Percentiles rank a stretch among this genome's conserved stretches.
Conservation (phyloP, 2,329 filamentous ascomycete species). For the Madurella fahalii region DNA sequence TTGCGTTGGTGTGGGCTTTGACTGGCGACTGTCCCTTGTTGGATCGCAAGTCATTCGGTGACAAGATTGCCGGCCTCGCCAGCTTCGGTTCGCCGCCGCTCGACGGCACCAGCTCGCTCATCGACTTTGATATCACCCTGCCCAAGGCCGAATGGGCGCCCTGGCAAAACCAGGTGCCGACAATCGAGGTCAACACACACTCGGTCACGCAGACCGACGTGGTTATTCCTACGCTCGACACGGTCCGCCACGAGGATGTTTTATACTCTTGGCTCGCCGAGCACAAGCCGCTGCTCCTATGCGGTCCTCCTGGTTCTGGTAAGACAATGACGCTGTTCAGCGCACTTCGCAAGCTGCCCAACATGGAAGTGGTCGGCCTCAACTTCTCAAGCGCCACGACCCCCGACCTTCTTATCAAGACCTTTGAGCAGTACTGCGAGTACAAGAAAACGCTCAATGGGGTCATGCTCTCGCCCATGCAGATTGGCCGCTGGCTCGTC, state of each 20-base stretch:
- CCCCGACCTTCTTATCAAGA: constrained; percentile 96
- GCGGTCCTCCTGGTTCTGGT: constrained; percentile 94
- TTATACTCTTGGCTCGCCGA: constrained; percentile 99
- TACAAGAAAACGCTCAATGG: constrained; percentile 98
- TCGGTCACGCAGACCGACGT: constrained; percentile 97
- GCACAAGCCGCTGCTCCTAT: constrained; percentile 93
- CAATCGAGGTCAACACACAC: constrained; percentile 95
- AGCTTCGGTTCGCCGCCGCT: constrained; percentile 81
- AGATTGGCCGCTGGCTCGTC: constrained; percentile 96
- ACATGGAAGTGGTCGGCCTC: constrained; percentile 98
- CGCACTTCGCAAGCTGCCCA: constrained; percentile 89
- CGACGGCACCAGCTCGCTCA: constrained; percentile 76
- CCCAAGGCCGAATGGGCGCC: constrained; percentile 84
- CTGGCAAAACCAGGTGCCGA: constrained; percentile 94
- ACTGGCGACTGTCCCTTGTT: constrained; percentile 88
- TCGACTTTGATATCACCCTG: constrained; percentile 89
- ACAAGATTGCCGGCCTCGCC: constrained; percentile 75
- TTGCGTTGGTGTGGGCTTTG: constrained; percentile 91
- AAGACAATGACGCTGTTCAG: constrained; percentile 99
- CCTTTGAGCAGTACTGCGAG: constrained; percentile 98
- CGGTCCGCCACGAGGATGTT: constrained; percentile 96
- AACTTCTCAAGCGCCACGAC: constrained; percentile 99
- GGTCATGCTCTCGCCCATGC: constrained; percentile 89
- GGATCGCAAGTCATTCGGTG: constrained; percentile 86
- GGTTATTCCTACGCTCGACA: constrained; percentile 96